These are phyloP conservation scores for Ascoidea asiatica DNA, from an alignment of 805 yeast genomes.

Conservation along the genomic window DNA sequence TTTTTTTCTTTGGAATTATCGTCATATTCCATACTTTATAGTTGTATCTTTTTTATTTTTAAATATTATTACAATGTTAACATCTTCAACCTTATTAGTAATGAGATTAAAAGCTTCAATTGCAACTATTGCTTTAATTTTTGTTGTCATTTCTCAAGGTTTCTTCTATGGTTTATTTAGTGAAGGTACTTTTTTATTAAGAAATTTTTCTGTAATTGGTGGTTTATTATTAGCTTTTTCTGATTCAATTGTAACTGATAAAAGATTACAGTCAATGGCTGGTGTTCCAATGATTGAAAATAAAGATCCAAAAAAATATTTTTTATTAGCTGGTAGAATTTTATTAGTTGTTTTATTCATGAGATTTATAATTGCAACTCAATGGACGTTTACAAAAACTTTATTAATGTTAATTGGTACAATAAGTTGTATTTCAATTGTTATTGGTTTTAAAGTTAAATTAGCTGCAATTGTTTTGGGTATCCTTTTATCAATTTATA, in stretches of 20 bases:
- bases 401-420: slow-evolving; percentile 60
- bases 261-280: slow-evolving; percentile 51
- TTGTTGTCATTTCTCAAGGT: slow-evolving; percentile 74
- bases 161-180: slow-evolving; percentile 75
- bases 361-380: slow-evolving; percentile 67
- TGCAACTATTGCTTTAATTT: slow-evolving; percentile 57
- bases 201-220: slow-evolving; percentile 85
- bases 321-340: slow-evolving; percentile 77
- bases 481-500: slow-evolving; percentile 58
- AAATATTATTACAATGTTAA: slow-evolving; percentile 58
- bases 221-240: slow-evolving; percentile 80
- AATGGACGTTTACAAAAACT: slow-evolving; percentile 55
- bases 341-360: slow-evolving; percentile 73
- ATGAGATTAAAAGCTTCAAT: slow-evolving; percentile 51
- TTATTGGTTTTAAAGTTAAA: slow-evolving; percentile 87
- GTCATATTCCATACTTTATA: slow-evolving; percentile 66
- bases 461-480: slow-evolving; percentile 66
- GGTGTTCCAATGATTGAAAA: slow-evolving; percentile 64
- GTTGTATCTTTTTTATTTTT: slow-evolving; percentile 55
- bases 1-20: slow-evolving; percentile 64
- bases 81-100: slow-evolving; percentile 60
- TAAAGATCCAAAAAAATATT: slow-evolving; percentile 66
- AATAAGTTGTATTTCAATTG: slow-evolving; percentile 59
- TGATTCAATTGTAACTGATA: slow-evolving; percentile 73
- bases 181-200: slow-evolving; percentile 68